phyloP scores from a whole-genome alignment of 306 rosid species.

The Calophaca sinica region DNA sequence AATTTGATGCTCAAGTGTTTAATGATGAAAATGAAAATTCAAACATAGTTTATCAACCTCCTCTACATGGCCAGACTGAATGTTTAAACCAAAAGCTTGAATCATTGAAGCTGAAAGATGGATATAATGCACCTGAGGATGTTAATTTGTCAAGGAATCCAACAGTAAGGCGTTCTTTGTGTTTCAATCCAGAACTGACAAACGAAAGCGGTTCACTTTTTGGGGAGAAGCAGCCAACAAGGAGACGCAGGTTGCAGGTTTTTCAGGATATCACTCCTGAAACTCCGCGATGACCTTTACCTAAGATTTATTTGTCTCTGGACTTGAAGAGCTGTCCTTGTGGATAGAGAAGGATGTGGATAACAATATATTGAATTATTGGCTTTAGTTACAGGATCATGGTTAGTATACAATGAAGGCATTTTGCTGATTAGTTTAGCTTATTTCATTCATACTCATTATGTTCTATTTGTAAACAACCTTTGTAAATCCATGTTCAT shows the following conservation, averaged over 20 bases:
- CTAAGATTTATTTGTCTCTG: constrained; percentile 23
- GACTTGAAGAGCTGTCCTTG: constrained; percentile 19
- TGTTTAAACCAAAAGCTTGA: too few relatives aligned
- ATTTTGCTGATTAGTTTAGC: constrained; percentile 33
- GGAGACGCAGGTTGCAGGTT: constrained; percentile 56
- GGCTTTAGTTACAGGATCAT: constrained; percentile 15
- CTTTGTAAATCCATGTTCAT: constrained; percentile 36
- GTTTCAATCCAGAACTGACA: constrained; percentile 51
- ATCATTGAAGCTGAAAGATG: too few relatives aligned
- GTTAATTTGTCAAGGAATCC: constrained; percentile 58
- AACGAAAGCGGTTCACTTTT: constrained; percentile 43
- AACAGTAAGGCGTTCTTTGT: constrained; percentile 63
- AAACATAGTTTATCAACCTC: constrained; percentile 58
- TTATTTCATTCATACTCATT: constrained; percentile 37
- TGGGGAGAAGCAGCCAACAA: constrained; percentile 44
- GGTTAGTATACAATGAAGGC: constrained; percentile 23
- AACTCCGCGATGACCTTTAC: constrained; percentile 40
- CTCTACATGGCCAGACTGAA: neutral
- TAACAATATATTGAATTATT: constrained; percentile 13
- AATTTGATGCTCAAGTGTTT: constrained; percentile 48
- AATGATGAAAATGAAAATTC: constrained; percentile 68
- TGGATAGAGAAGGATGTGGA: constrained; percentile 26
- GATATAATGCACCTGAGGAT: neutral
- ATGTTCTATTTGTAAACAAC: constrained; percentile 20
- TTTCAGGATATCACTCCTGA: constrained; percentile 54